Conservation (phyloP, 106 monocot genomes). For the Amphibolis antarctica region DNA sequence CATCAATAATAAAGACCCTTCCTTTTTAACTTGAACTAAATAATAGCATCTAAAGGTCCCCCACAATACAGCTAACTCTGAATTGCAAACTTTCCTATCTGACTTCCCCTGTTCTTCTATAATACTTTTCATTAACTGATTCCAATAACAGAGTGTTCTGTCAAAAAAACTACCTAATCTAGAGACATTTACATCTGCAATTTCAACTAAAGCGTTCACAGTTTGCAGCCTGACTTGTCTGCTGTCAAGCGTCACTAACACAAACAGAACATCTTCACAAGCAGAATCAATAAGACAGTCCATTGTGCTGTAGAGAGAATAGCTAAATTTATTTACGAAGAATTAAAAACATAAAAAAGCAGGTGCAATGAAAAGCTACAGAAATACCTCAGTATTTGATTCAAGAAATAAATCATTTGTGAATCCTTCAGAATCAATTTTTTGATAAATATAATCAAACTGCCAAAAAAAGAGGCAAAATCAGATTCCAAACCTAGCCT, state of each 20-base stretch:
- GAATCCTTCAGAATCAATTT: slow-evolving; percentile 45
- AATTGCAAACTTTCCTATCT: slow-evolving; percentile 14
- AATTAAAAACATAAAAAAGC: background rate
- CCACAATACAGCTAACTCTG: slow-evolving; percentile 55
- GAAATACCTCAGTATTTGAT: slow-evolving; percentile 48
- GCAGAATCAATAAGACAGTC: slow-evolving; percentile 47
- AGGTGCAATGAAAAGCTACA: background rate
- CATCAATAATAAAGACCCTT: slow-evolving; percentile 6
- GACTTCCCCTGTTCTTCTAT: slow-evolving; percentile 1
- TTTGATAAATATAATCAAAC: slow-evolving; percentile 50
- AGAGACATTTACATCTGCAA: slow-evolving; percentile 12
- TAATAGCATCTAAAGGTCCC: slow-evolving; percentile 58
- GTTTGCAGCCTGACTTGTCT: slow-evolving; percentile 10
- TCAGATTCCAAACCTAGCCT: background rate
- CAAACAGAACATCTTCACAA: slow-evolving; percentile 40
- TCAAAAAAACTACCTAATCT: slow-evolving; percentile 43
- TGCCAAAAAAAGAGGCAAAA: slow-evolving; percentile 7
- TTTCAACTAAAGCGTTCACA: slow-evolving; percentile 17
- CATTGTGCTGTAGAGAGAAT: slow-evolving; percentile 34
- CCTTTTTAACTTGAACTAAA: slow-evolving; percentile 21
- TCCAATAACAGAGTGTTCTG: slow-evolving; percentile 40
- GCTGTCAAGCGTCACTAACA: slow-evolving; percentile 37
- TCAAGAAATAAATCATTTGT: slow-evolving; percentile 31
- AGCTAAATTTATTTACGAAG: background rate
- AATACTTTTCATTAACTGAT: slow-evolving; percentile 17